Evolutionary conservation across 257 asterid species (phyloP), one percentile per base, ranked within the genome.

Genomic region (Schizonepeta tenuifolia): DNA sequence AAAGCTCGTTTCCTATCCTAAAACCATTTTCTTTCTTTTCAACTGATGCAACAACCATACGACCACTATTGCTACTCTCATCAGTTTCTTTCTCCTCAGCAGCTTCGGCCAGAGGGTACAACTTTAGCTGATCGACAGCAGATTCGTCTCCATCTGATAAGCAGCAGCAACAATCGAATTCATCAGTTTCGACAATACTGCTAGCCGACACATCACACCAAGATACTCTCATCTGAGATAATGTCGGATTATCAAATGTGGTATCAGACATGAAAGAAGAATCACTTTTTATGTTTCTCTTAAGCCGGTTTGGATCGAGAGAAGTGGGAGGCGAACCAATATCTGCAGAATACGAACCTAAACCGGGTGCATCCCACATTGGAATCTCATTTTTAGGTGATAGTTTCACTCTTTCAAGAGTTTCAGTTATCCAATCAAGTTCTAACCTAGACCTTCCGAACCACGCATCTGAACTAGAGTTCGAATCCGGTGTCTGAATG

Each of bases 401-500:
- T 17, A 82, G 17, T 26, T 75, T 80, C 80, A 72, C 78, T 75
- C 72, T 40, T 10, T 54, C 54, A 58, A 77, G 77, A 58, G 55
- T 20, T 59, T 79, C 75, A 2, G 83, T 24, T 7, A 78, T 71
- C 8, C 77, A 66, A 72, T 73, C 85, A 47, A 75, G 71, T 50
- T 80, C 85, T 50, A 51, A 69, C 22, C 72, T 81, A 47, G 76
- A 59, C 79, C 68, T 31, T 31, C 36, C 5, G 7, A 31, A 31
- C 5, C 36, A 31, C 36, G 36, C 36, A 31, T 31, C 36, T 31
- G 36, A 31, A 31, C 36, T 31, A 7, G 36, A 31, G 36, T 5
- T 7, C 36, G 97, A 86, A 43, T 79, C 81, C 40, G 90, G 98
- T n/a, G 96, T 93, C 79, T 84, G 89, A 49, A 87, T 82, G 63